phyloP scores from a whole-genome alignment of 2,329 filamentous ascomycete species.

The Aspergillus neoniger region DNA sequence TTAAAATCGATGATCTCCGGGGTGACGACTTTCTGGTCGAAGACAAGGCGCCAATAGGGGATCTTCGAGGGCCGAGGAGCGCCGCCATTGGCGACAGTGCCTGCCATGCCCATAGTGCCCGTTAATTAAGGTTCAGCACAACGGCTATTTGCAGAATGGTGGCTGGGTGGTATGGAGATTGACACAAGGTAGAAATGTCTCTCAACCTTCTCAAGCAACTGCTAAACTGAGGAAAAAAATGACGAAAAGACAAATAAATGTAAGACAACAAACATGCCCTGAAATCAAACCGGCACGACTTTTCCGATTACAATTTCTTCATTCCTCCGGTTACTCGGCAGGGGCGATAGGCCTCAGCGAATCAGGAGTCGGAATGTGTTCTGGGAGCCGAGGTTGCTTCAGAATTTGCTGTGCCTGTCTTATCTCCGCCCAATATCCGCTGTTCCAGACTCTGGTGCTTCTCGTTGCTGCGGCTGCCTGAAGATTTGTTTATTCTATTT shows the following conservation, averaged over 20 bases:
- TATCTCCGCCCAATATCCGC: background rate
- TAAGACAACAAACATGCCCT: background rate
- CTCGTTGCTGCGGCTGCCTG: no score
- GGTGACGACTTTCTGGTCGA: conserved; percentile 37
- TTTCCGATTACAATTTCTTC: background rate
- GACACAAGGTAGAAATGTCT: background rate
- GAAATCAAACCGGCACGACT: background rate
- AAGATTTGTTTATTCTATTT: background rate
- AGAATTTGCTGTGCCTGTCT: background rate
- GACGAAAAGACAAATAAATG: background rate
- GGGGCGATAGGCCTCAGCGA: background rate
- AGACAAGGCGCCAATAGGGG: conserved; percentile 38
- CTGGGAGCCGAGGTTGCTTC: conserved; percentile 1
- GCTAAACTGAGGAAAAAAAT: background rate
- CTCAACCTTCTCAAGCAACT: background rate
- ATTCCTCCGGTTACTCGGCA: conserved; percentile 1
- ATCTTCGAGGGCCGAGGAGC: conserved; percentile 25
- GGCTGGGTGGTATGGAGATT: background rate
- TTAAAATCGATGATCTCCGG: conserved; percentile 36
- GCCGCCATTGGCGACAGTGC: background rate
- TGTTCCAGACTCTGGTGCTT: background rate
- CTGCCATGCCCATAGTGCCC: background rate
- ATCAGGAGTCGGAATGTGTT: background rate
- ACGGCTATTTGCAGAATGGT: background rate
- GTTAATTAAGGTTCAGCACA: background rate